Evolutionary conservation across 352 stramenopile species (phyloP), one percentile per base, ranked within the genome.

Genomic region (Phytopythium oedochilum): DNA sequence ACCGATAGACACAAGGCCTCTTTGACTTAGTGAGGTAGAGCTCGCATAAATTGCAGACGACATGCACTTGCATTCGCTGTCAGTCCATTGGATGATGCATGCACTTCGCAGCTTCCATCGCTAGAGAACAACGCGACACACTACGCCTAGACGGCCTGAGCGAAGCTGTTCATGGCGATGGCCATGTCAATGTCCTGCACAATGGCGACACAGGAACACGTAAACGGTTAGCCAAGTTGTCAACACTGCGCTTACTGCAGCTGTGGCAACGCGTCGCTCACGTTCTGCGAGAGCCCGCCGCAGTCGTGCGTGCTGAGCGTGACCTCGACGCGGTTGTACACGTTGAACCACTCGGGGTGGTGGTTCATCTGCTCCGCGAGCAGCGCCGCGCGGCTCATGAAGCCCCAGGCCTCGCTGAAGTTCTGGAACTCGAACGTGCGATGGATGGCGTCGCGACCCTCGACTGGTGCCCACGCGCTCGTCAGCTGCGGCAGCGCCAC

Each of bases 291-390:
- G 22, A 99, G 66, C 1, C 96, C 96, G 60, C 80, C 78, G 60
- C 86, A 96, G 70, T 99, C 96, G 74, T 99, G 96, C 20, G 96
- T 99, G 49, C 92, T 98, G 20, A 99, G 78, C 40, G 92, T 98
- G 40, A 99, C 92, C 46, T 98, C 81, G 20, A 99, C 96, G 44
- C 74, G 76, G 73, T 98, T 99, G 80, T 99, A 99, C 7, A 99
- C 95, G 68, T 99, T 99, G 70, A 97, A 98, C 96, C 96, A 99
- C 82, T 99, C 96, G 1, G 97, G 97, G 78, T 99, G 97, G 81
- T 99, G 97, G 72, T 98, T 86, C 83, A 98, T 88, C 52, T 93
- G 70, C 68, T 96, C 84, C 4, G 86, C 86, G 31, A 90, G 64
- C 50, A 88, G 64, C 34, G 86, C 86, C 20, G 71, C 70, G 44